These are phyloP conservation scores for Kockovaella imperatae DNA, from an alignment of 768 basidiomycete genomes.

Conservation along the genomic window DNA sequence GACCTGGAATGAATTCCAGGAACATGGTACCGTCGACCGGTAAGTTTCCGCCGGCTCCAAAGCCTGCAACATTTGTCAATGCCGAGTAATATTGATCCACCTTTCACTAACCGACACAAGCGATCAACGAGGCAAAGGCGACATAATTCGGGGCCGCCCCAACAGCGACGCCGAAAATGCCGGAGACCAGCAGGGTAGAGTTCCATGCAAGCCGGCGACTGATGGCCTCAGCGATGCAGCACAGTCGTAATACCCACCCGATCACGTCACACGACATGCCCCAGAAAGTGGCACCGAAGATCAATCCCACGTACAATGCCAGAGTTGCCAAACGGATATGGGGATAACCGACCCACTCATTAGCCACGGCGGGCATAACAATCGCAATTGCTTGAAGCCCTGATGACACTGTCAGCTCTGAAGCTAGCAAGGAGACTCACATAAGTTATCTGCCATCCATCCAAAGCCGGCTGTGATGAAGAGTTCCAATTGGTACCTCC, in stretches of 20 bases:
- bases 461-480: constrained; percentile 19
- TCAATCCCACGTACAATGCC: constrained; percentile 7
- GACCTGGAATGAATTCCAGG: constrained; percentile 62
- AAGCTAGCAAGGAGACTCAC: too few relatives aligned
- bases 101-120: too few relatives aligned
- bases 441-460: constrained; percentile 16
- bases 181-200: constrained; percentile 58
- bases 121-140: constrained; percentile 50
- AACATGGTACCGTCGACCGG: constrained; percentile 70
- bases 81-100: too few relatives aligned
- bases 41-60: constrained; percentile 51
- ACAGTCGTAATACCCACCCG: too few relatives aligned
- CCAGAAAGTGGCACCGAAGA: constrained; percentile 12
- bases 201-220: constrained; percentile 57
- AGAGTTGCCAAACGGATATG: constrained; percentile 7
- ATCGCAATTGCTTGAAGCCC: constrained; percentile 42
- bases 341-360: constrained; percentile 7
- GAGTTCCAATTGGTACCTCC: constrained; percentile 15
- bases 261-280: constrained; percentile 10
- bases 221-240: neutral
- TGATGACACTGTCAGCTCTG: too few relatives aligned
- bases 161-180: constrained; percentile 58
- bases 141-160: constrained; percentile 56
- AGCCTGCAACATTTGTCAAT: neutral
- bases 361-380: constrained; percentile 56